Conservation (phyloP, 257 asterid species). For the Solanum virginianum region DNA sequence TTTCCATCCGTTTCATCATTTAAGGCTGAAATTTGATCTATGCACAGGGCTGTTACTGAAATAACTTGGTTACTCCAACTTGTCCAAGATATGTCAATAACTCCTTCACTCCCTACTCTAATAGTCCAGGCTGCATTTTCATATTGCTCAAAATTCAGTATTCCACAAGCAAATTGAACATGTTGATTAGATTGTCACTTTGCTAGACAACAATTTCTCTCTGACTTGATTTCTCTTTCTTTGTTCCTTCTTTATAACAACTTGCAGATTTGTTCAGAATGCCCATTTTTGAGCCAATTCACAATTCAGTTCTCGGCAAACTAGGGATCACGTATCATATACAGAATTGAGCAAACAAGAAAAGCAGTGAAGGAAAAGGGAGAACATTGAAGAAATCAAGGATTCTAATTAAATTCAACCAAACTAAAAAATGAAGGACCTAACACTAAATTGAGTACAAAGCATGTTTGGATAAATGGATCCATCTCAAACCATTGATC, state of each 20-base stretch:
- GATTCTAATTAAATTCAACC: neutral
- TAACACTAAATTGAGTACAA: neutral
- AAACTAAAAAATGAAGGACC: neutral
- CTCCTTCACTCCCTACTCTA: neutral
- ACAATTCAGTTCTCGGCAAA: neutral
- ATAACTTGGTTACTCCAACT: neutral
- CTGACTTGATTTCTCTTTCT: neutral
- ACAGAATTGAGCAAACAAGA: neutral
- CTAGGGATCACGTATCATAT: neutral
- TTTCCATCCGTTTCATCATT: neutral
- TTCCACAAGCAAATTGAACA: neutral
- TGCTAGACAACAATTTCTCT: neutral
- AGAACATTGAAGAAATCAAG: neutral
- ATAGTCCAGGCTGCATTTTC: neutral
- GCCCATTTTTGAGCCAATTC: neutral
- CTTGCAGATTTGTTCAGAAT: neutral
- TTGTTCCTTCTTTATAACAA: neutral
- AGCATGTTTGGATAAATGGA: neutral
- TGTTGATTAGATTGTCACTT: neutral
- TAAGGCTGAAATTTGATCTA: neutral
- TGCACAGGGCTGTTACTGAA: neutral
- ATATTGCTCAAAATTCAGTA: neutral
- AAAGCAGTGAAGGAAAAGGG: neutral
- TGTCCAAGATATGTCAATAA: neutral
- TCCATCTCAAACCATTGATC: neutral